Conservation (phyloP, 352 stramenopile species). For the Elongisporangium senticosum region DNA sequence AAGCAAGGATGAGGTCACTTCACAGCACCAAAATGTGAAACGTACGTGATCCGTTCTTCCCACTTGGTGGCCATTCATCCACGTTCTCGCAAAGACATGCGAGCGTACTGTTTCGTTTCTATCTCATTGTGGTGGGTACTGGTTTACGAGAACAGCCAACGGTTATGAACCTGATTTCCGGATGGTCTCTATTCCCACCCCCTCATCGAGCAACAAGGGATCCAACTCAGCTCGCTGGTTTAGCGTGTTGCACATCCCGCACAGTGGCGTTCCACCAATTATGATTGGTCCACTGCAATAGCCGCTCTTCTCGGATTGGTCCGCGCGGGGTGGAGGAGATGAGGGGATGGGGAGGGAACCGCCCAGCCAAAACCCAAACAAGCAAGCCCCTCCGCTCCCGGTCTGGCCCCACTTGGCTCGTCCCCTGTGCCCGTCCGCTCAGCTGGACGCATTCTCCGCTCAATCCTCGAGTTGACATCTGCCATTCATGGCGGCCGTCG, state of each 20-base stretch:
- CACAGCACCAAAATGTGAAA: neutral
- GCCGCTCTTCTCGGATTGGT: neutral
- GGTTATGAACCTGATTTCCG: neutral
- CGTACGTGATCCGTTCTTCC: neutral
- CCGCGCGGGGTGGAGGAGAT: neutral
- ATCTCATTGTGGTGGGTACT: neutral
- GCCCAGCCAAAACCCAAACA: neutral
- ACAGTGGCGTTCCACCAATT: neutral
- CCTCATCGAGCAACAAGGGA: neutral
- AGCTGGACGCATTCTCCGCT: neutral
- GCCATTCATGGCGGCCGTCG: neutral
- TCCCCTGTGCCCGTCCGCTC: neutral
- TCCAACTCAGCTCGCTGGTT: neutral
- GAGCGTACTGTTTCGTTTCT: neutral
- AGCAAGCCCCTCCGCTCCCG: neutral
- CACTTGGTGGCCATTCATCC: neutral
- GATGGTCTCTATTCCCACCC: neutral
- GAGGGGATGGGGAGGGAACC: neutral
- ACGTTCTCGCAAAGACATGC: neutral
- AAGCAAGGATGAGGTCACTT: neutral
- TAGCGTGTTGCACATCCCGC: neutral
- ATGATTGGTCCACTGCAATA: neutral
- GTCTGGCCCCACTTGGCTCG: neutral
- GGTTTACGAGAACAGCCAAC: neutral
- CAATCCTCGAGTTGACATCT: no score